Percentiles rank a stretch among this genome's conserved stretches.
Evolutionary conservation across 179 eudicot species (phyloP).

Genomic region (Beta lomatogona): DNA sequence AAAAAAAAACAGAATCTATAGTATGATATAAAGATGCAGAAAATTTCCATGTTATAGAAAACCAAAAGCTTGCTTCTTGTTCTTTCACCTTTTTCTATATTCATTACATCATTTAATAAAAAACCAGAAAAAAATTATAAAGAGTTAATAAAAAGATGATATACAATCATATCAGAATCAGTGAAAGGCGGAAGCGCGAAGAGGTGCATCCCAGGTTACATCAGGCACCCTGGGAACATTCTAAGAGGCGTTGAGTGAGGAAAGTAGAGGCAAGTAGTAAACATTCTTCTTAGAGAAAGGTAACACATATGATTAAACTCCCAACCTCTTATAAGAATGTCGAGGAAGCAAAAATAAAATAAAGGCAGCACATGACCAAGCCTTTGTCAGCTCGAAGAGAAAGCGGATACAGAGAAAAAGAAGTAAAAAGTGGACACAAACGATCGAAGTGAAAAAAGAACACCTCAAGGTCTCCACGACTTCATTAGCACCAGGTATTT

Average conservation of each 20-base stretch:
- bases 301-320: too few species aligned
- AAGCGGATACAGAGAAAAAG: too few species aligned
- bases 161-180: background rate
- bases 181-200: background rate
- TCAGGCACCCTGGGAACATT: background rate
- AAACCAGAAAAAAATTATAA: too few species aligned
- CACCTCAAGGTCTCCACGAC: too few species aligned
- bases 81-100: background rate
- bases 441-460: too few species aligned
- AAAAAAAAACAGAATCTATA: background rate
- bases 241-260: background rate
- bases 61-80: background rate
- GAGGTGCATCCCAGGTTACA: background rate
- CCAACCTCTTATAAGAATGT: too few species aligned
- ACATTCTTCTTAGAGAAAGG: too few species aligned
- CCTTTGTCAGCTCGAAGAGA: too few species aligned
- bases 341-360: too few species aligned
- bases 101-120: background rate
- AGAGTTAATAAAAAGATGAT: background rate
- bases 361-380: too few species aligned
- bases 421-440: too few species aligned
- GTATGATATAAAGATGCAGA: background rate
- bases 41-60: background rate
- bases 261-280: background rate
- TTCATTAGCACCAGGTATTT: too few species aligned